Conservation (phyloP, 2,329 filamentous ascomycete genomes). For the Stagonosporopsis tanaceti region DNA sequence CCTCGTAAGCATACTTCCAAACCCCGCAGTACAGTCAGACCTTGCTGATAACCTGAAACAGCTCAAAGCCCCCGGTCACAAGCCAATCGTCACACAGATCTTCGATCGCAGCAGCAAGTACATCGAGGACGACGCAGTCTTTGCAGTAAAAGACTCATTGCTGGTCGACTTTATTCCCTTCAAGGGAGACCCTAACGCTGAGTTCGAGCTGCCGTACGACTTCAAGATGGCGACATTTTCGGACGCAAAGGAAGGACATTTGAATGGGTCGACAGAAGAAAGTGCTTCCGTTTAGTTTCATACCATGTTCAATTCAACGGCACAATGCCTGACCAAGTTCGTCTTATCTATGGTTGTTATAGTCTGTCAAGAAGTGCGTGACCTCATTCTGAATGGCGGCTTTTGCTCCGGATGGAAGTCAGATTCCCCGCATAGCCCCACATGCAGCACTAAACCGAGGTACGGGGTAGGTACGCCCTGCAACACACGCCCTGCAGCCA, state of each 20-base stretch:
- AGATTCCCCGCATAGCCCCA: conserved; percentile 3
- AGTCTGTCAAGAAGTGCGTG: not conserved
- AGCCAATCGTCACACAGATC: conserved; percentile 77
- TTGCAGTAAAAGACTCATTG: conserved; percentile 67
- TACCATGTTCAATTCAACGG: not conserved
- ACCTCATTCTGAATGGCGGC: conserved; percentile 1
- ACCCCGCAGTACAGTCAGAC: not conserved
- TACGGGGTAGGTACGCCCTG: conserved; percentile 9
- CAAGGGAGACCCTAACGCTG: conserved; percentile 60
- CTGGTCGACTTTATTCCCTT: conserved; percentile 65
- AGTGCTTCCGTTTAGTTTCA: conserved; percentile 23
- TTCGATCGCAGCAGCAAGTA: conserved; percentile 74
- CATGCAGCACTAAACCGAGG: conserved; percentile 1
- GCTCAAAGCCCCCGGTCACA: conserved; percentile 66
- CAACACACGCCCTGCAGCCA: conserved; percentile 12
- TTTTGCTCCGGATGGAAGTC: not conserved
- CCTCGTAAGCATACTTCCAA: conserved; percentile 53
- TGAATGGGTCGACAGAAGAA: conserved; percentile 37
- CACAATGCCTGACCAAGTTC: not conserved
- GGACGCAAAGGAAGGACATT: conserved; percentile 41
- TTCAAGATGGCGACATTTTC: conserved; percentile 54
- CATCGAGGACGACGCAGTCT: conserved; percentile 65
- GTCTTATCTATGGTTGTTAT: not conserved
- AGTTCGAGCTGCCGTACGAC: conserved; percentile 63
- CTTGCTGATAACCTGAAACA: conserved; percentile 30